phyloP scores from a whole-genome alignment of 2,329 filamentous ascomycete species.

The Fusarium sp. region DNA sequence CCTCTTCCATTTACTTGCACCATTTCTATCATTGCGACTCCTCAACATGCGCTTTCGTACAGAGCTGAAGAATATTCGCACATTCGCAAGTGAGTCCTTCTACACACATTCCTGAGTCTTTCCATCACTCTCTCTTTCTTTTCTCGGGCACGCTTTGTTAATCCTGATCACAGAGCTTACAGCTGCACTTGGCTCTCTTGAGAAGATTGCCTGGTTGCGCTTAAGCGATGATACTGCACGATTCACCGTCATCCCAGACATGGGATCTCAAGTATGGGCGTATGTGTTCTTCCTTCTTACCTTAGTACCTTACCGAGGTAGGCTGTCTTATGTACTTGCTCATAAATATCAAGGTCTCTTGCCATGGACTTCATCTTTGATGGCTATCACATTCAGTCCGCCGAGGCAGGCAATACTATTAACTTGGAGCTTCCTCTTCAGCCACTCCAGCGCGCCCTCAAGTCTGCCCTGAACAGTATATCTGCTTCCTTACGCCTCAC shows the following conservation, averaged over 20 bases:
- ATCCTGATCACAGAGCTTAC: slow-evolving; percentile 62
- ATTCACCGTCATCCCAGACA: slow-evolving; percentile 95
- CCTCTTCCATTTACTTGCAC: not conserved
- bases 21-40: not conserved
- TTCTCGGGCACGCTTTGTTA: not conserved
- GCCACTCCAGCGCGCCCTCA: slow-evolving; percentile 88
- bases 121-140: not conserved
- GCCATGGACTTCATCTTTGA: slow-evolving; percentile 87
- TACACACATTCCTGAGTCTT: not conserved
- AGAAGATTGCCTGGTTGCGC: slow-evolving; percentile 90
- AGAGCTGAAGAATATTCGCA: slow-evolving; percentile 71
- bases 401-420: slow-evolving; percentile 84
- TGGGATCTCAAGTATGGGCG: slow-evolving; percentile 96
- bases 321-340: not conserved
- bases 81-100: slow-evolving; percentile 66
- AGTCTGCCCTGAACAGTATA: slow-evolving; percentile 82
- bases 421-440: slow-evolving; percentile 95
- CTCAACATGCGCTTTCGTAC: slow-evolving; percentile 71
- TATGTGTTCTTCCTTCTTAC: slow-evolving; percentile 54
- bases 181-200: slow-evolving; percentile 70
- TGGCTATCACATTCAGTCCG: slow-evolving; percentile 85
- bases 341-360: slow-evolving; percentile 56
- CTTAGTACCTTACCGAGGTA: not conserved
- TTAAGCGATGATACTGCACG: slow-evolving; percentile 87
- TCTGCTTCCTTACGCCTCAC: slow-evolving; percentile 88